phyloP scores from a whole-genome alignment of 768 basidiomycete genomes.

The Albatrellus ellisii region DNA sequence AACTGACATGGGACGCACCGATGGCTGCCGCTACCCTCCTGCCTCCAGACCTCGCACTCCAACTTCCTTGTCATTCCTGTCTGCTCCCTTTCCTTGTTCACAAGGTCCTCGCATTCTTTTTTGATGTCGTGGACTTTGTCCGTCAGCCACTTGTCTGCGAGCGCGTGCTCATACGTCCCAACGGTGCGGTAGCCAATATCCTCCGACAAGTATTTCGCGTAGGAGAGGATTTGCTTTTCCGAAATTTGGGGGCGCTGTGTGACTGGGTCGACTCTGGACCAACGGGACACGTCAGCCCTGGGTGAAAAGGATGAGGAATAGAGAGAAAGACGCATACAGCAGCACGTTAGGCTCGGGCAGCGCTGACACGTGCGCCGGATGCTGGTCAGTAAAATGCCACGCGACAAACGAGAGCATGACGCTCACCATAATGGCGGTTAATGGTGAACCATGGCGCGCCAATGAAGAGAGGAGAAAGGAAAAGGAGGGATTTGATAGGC shows the following conservation, averaged over 20 bases:
- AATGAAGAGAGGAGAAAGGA: constrained; percentile 40
- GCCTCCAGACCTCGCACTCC: constrained; percentile 88
- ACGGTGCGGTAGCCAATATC: constrained; percentile 86
- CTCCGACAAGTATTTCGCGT: constrained; percentile 63
- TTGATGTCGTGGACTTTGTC: constrained; percentile 49
- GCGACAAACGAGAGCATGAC: background rate
- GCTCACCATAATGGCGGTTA: constrained; percentile 19
- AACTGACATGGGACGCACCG: constrained; percentile 34
- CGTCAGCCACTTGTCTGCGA: constrained; percentile 75
- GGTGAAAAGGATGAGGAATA: background rate
- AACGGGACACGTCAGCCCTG: background rate
- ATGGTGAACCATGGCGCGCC: constrained; percentile 31
- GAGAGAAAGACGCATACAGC: constrained; percentile 10
- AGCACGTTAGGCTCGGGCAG: constrained; percentile 11
- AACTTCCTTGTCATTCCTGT: constrained; percentile 34
- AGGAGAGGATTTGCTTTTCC: constrained; percentile 49
- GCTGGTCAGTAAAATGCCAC: background rate
- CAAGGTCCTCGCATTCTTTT: constrained; percentile 44
- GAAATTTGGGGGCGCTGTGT: constrained; percentile 60
- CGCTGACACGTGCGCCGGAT: constrained; percentile 2
- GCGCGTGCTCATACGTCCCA: constrained; percentile 78
- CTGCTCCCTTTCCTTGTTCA: constrained; percentile 22
- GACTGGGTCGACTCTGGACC: constrained; percentile 26
- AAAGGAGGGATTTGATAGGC: constrained; percentile 39
- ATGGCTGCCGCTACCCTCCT: constrained; percentile 80